Evolutionary conservation across 768 basidiomycete species (phyloP), one percentile per base, ranked within the genome.

Genomic region (Trametes cinnabarina): DNA sequence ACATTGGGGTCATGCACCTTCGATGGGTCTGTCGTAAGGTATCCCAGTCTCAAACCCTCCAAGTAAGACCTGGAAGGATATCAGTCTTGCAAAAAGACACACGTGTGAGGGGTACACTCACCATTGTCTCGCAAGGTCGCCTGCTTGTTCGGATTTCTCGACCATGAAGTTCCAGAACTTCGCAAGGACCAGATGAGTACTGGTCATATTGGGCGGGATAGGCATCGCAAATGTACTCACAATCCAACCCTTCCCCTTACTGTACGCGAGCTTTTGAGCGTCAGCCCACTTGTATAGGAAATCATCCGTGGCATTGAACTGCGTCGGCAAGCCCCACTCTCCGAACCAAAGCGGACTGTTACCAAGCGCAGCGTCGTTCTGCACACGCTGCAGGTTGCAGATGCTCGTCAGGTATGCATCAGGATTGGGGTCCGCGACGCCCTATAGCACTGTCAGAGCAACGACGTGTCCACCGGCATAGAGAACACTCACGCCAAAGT

Each of bases 121-220:
- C 88, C 88, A 88, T 72, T 88, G 81, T 14, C 86, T 74, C 25
- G 80, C 78, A n/a, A 77, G 69, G 60, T 77, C 76, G 7, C 81
- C 84, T 3, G 82, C 80, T 25, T 72, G 56, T 1, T 55, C 51
- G 2, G 84, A 86, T 37, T 71, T 79, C 69, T 90, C 89, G 6
- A 84, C 76, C 65, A 86, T 88, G 76, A 90, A 90, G 70, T 83
- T 88, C 88, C 88, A 90, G 69, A 77, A 85, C 83, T 82, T 40
- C 26, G 22, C 25, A 56, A 12, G 12, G 30, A 32, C 30, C 37
- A 39, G n/a, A n/a, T n/a, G n/a, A n/a, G n/a, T 39, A 15, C 17
- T 39, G 5, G 0, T 39, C 10, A 12, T 6, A 32, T 6, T 12
- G 12, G 30, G 7, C 30, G 12, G 30, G 12, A 32, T 7, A 32